Base-by-base conservation (phyloP, 2,329 filamentous ascomycete genomes). In the Pseudocercospora fuligena region DNA sequence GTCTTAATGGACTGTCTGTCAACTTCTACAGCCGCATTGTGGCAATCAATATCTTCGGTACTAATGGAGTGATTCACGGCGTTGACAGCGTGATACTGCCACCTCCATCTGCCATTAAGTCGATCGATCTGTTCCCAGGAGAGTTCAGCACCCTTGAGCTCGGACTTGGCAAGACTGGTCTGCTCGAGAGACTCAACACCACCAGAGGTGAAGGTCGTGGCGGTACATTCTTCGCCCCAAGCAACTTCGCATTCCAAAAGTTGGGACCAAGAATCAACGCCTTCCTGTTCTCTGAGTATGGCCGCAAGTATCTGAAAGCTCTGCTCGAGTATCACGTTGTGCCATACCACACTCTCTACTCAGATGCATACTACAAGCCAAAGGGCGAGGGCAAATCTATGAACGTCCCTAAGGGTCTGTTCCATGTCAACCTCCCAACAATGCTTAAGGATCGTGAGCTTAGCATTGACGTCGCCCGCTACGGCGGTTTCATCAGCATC, bases 41-140 rank as follows among this genome's bases (percentile, higher is more conserved):
- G 3, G 87, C 85, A 3, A 82, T 87, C 61, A 88, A 97, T 78
- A 87, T 95, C 72, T 85, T 86, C 75, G 90, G 88, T 47, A 89
- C 87, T 68, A 97, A 97, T 75, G 93, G 94, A 49, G 84, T 95
- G 46, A 87, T 96, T 70, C 93, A 97, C 78, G 90, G 87, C 53
- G 81, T 97, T 62, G 88, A 93, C 80, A 84, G 83, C 68, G 82
- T 95, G 63, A 85, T 97, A n/a, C 74, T 94, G 8, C 93, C 93
- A 2, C 94, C 93, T 0, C 89, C 91, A 0, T 81, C 82, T 27
- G 82, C 88, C 51, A 83, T 87, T 61, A 84, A 86, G 9, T 88
- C 94, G 33, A 85, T 97, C 75, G 80, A 84, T 61, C 79, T 88
- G 40, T 80, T 90, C 43, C 93, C 93, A 0, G 80, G 82, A 56